Base-by-base conservation (phyloP, 140 eudicot species). In the Senecio squalidus region DNA sequence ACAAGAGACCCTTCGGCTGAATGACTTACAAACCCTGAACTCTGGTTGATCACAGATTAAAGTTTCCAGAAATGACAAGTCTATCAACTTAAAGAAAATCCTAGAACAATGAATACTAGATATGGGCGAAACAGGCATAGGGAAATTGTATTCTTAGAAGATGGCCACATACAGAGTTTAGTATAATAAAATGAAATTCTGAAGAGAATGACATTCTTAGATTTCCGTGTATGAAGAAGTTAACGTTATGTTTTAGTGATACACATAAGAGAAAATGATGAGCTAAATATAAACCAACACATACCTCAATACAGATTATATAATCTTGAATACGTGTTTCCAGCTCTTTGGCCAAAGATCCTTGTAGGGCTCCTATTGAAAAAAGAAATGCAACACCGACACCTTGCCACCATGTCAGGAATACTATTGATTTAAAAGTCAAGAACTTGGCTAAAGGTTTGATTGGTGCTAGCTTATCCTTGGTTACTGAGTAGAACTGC, bases 361-460 rank as follows among this genome's bases (percentile, higher is more conserved):
- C 96, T 72, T 75, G 74, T 3, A 86, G 79, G 47, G 88, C 84
- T 56, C 94, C 98, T 67, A 81, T 58, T 20, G 95, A 83, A 60
- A 81, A 81, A 57, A 91, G 88, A 71, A 91, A 83, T 3, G 94
- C 96, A 57, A 91, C 84, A 27, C 79, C 91, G 33, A 91, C 63
- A 53, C 98, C 96, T 86, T 86, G 96, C 98, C 98, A 91, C 96
- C 98, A 91, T 53, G 98, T 90, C 80, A 90, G 58, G 70, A 86
- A 86, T 25, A 90, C 85, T 41, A 91, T 83, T 20, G 96, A 86
- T 80, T 91, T 91, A 71, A 86, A 86, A 10, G 88, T 82, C 78
- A 91, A 75, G 72, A 86, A 83, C 72, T 91, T 91, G 67, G 94
- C 92, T 78, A 91, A 73, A 53, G 98, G 96, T 74, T 91, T 91